These are phyloP conservation scores for Xerocomellus chrysenteron DNA, from an alignment of 768 basidiomycete genomes.

Conservation along the genomic window DNA sequence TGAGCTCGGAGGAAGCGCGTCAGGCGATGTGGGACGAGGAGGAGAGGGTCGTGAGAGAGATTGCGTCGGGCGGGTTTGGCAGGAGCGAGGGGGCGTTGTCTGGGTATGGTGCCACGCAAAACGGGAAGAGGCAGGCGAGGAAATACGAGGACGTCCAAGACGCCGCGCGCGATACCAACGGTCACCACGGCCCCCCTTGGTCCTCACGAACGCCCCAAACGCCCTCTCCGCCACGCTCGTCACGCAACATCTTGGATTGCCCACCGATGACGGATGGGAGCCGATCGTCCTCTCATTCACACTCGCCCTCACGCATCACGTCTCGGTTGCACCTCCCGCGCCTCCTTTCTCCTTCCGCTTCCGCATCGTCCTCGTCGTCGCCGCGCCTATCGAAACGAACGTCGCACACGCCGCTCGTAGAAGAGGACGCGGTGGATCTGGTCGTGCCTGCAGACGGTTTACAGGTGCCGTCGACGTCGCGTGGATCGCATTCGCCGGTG, in stretches of 20 bases:
- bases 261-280: conserved; percentile 7
- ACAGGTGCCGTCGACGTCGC: conserved; percentile 17
- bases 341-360: background rate
- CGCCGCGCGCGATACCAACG: conserved; percentile 16
- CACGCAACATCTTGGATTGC: conserved; percentile 4
- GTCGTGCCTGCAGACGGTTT: conserved; percentile 46
- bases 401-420: conserved; percentile 18
- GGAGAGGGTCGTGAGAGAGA: conserved; percentile 29
- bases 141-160: conserved; percentile 7
- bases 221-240: conserved; percentile 14
- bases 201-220: background rate
- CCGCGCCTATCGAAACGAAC: conserved; percentile 5
- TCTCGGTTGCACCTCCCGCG: conserved; percentile 17
- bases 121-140: conserved; percentile 3
- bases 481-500: conserved; percentile 12
- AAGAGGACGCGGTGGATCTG: conserved; percentile 83
- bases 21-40: conserved; percentile 31
- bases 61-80: conserved; percentile 10
- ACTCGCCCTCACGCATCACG: background rate
- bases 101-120: conserved; percentile 31
- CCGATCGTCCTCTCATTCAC: conserved; percentile 8
- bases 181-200: background rate
- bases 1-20: conserved; percentile 55
- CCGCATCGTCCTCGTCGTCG: background rate
- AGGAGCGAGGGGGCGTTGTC: background rate